These are phyloP conservation scores for Penicillium ochrochloron DNA, from an alignment of 495 filamentous ascomycete species.

Conservation along the genomic window DNA sequence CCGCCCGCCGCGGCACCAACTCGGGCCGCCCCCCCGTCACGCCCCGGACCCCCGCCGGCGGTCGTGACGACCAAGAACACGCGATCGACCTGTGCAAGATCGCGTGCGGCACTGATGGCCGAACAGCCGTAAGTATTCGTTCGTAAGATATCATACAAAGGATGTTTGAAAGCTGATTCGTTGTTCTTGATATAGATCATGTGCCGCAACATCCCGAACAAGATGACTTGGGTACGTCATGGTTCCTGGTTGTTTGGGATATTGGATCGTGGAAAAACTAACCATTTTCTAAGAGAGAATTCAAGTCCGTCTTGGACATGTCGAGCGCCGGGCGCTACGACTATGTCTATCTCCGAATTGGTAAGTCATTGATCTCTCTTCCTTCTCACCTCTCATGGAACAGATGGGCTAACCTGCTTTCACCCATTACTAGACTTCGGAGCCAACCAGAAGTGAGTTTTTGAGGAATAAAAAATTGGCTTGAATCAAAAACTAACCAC, in stretches of 20 bases:
- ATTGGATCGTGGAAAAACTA: not conserved
- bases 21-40: not conserved
- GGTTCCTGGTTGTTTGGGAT: not conserved
- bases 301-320: slow-evolving; percentile 80
- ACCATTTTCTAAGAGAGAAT: slow-evolving; percentile 35
- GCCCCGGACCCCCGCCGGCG: not conserved
- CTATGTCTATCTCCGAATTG: slow-evolving; percentile 94
- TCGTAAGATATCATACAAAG: not conserved
- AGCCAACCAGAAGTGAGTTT: slow-evolving; percentile 81
- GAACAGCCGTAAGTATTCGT: slow-evolving; percentile 67
- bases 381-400: slow-evolving; percentile 69
- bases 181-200: slow-evolving; percentile 67
- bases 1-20: slow-evolving; percentile 2
- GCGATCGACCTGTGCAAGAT: slow-evolving; percentile 1
- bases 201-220: slow-evolving; percentile 94
- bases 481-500: slow-evolving; percentile 25
- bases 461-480: not conserved
- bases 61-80: not conserved
- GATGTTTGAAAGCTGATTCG: slow-evolving; percentile 23
- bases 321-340: slow-evolving; percentile 82
- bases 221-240: slow-evolving; percentile 69
- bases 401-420: slow-evolving; percentile 71
- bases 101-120: slow-evolving; percentile 52
- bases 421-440: slow-evolving; percentile 64
- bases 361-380: slow-evolving; percentile 40